phyloP scores from a whole-genome alignment of 2,329 filamentous ascomycete genomes.

The Aspergillus ochraceoroseus region DNA sequence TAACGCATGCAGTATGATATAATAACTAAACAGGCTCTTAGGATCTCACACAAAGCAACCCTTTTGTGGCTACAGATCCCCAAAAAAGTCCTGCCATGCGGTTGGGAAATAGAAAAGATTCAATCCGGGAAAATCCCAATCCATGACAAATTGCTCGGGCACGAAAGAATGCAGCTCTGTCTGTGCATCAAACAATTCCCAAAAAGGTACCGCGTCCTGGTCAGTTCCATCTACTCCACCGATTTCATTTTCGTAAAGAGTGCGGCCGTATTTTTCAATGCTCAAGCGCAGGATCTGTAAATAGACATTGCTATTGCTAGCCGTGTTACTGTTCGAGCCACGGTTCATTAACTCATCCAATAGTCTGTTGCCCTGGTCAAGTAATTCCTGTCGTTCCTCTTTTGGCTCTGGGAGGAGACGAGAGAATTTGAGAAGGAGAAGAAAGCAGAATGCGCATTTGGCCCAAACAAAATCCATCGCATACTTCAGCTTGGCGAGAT shows the following conservation, averaged over 20 bases:
- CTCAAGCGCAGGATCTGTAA: slow-evolving; percentile 48
- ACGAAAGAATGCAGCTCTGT: slow-evolving; percentile 52
- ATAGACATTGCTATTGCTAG: slow-evolving; percentile 46
- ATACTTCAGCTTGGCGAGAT: slow-evolving; percentile 50
- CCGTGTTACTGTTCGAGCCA: slow-evolving; percentile 30
- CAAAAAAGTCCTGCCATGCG: slow-evolving; percentile 48
- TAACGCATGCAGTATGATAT: too few relatives aligned
- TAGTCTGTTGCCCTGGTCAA: slow-evolving; percentile 44
- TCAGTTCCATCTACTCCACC: not conserved
- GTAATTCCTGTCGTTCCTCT: slow-evolving; percentile 39
- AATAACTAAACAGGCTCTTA: too few relatives aligned
- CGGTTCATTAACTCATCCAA: slow-evolving; percentile 42
- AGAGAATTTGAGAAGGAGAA: slow-evolving; percentile 52
- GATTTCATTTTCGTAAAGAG: slow-evolving; percentile 37
- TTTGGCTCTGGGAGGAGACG: slow-evolving; percentile 46
- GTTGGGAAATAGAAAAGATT: slow-evolving; percentile 49
- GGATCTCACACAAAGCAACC: too few relatives aligned
- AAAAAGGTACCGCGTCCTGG: slow-evolving; percentile 27
- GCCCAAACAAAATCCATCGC: slow-evolving; percentile 58
- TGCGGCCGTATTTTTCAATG: slow-evolving; percentile 49
- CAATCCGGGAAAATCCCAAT: slow-evolving; percentile 55
- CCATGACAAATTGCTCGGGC: slow-evolving; percentile 53
- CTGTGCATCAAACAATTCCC: slow-evolving; percentile 39
- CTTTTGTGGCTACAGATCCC: too few relatives aligned
- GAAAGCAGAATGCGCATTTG: slow-evolving; percentile 55